Conservation (phyloP, 768 basidiomycete genomes). For the Russula brevipes region DNA sequence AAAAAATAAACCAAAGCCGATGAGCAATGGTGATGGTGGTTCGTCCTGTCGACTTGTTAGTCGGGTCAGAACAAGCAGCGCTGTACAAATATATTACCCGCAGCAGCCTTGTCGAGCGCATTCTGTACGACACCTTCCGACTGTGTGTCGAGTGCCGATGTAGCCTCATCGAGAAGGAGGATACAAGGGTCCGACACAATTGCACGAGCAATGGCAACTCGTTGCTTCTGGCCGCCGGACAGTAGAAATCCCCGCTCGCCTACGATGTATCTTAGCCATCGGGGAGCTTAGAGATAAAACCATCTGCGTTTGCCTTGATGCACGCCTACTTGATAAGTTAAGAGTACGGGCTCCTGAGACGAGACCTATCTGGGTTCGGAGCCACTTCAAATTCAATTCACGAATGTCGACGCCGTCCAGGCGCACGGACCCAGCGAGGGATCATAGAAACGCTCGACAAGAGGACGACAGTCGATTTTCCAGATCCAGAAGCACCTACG, state of each 20-base stretch:
- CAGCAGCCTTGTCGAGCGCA: constrained; percentile 47
- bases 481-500: constrained; percentile 39
- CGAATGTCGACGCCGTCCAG: constrained; percentile 45
- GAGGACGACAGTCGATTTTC: constrained; percentile 39
- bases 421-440: constrained; percentile 37
- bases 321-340: constrained; percentile 45
- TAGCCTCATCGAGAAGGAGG: constrained; percentile 47
- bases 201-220: constrained; percentile 48
- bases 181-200: constrained; percentile 48
- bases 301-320: constrained; percentile 48
- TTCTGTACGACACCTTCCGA: constrained; percentile 50
- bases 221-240: constrained; percentile 49
- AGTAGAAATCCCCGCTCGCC: constrained; percentile 48
- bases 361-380: constrained; percentile 46
- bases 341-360: constrained; percentile 49
- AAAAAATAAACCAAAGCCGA: no score
- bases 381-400: constrained; percentile 45
- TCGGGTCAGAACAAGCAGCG: background rate
- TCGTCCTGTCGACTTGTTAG: constrained; percentile 20
- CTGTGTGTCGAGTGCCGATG: constrained; percentile 46
- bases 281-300: constrained; percentile 44
- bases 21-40: constrained; percentile 35
- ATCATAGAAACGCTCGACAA: constrained; percentile 53
- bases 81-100: constrained; percentile 3
- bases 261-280: constrained; percentile 49